Evolutionary conservation across 2,329 filamentous ascomycete species (phyloP).

Genomic region (Fusarium sp.): DNA sequence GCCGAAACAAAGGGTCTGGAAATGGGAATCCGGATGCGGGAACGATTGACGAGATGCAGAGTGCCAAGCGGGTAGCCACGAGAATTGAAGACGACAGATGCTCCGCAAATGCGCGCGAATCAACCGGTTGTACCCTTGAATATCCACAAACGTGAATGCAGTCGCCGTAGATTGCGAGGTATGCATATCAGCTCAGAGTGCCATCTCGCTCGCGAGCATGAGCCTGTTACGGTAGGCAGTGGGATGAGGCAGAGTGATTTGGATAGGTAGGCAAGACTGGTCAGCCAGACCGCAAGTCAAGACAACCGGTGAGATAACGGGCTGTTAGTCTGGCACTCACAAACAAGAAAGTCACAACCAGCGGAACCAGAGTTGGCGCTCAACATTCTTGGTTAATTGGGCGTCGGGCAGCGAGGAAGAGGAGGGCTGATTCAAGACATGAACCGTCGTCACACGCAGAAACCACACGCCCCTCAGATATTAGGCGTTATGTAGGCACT

Average conservation of each 20-base stretch:
- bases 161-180: neutral
- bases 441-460: slow-evolving; percentile 37
- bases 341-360: slow-evolving; percentile 6
- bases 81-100: slow-evolving; percentile 8
- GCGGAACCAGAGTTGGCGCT: slow-evolving; percentile 10
- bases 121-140: slow-evolving; percentile 5
- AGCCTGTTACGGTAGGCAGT: neutral
- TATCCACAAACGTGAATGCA: neutral
- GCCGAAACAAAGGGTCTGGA: slow-evolving; percentile 36
- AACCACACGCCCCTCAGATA: slow-evolving; percentile 30
- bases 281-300: slow-evolving; percentile 15
- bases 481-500: slow-evolving; percentile 3
- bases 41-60: slow-evolving; percentile 42
- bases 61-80: slow-evolving; percentile 26
- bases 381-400: slow-evolving; percentile 31
- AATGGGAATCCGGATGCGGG: slow-evolving; percentile 37
- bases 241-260: slow-evolving; percentile 1
- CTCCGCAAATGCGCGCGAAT: neutral
- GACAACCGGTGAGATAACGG: slow-evolving; percentile 13
- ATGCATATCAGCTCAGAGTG: slow-evolving; percentile 1
- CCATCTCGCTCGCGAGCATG: neutral
- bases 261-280: neutral
- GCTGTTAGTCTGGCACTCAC: neutral
- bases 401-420: slow-evolving; percentile 36
- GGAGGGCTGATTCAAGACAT: slow-evolving; percentile 39